Evolutionary conservation across 2,329 filamentous ascomycete genomes (phyloP).

Genomic region (Mycosphaerelloides madeirae): DNA sequence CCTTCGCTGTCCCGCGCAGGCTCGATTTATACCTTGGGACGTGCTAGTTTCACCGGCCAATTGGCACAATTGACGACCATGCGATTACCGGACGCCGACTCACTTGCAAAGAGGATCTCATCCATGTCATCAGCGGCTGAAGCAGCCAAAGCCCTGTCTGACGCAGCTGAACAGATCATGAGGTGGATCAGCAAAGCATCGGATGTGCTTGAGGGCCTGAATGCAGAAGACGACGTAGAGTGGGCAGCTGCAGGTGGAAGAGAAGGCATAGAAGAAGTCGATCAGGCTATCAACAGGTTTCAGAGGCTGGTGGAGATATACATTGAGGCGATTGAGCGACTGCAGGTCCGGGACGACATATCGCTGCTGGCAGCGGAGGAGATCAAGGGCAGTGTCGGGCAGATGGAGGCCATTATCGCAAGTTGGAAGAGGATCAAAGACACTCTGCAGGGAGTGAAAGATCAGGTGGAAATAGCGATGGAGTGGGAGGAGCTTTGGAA

Average conservation of each 20-base stretch:
- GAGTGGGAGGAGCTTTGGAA: constrained; percentile 99
- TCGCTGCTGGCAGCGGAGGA: constrained; percentile 64
- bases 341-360: constrained; percentile 77
- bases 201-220: constrained; percentile 80
- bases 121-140: constrained; percentile 78
- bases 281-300: constrained; percentile 72
- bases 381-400: constrained; percentile 68
- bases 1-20: constrained; percentile 62
- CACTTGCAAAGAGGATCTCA: constrained; percentile 75
- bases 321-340: constrained; percentile 84
- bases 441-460: constrained; percentile 73
- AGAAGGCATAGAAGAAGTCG: constrained; percentile 67
- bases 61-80: constrained; percentile 88
- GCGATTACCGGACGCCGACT: constrained; percentile 77
- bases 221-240: constrained; percentile 95
- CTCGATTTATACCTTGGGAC: constrained; percentile 89
- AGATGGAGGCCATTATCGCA: constrained; percentile 82
- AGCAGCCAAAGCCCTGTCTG: constrained; percentile 77
- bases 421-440: constrained; percentile 81
- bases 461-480: constrained; percentile 94
- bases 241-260: constrained; percentile 88
- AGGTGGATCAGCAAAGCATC: constrained; percentile 91
- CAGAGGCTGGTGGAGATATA: constrained; percentile 89
- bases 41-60: constrained; percentile 88
- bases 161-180: constrained; percentile 85